Conservation (phyloP, 768 basidiomycete genomes). For the Infundibulicybe gibba region DNA sequence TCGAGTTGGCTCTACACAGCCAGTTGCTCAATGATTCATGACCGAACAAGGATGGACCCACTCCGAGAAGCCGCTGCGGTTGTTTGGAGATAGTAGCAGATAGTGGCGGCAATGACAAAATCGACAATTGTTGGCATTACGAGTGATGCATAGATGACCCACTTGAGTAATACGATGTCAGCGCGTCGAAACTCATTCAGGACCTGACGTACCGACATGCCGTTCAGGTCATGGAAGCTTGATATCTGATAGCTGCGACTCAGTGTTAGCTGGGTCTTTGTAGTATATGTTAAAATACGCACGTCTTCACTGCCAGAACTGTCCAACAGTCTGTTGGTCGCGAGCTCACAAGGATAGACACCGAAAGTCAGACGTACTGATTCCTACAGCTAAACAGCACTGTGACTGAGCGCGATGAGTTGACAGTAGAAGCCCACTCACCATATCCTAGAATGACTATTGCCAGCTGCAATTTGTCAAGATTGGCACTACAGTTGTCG, state of each 20-base stretch:
- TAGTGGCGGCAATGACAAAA: constrained; percentile 16
- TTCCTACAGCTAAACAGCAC: constrained; percentile 11
- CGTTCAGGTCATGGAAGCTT: constrained; percentile 9
- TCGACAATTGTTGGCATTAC: constrained; percentile 16
- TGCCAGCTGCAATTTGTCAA: constrained; percentile 3
- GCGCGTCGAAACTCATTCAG: not conserved
- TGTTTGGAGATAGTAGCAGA: constrained; percentile 20
- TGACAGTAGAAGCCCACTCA: constrained; percentile 3
- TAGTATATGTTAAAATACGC: not conserved
- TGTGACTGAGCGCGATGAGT: not conserved
- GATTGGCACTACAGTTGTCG: constrained; percentile 1
- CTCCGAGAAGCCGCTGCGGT: constrained; percentile 15
- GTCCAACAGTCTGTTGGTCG: not conserved
- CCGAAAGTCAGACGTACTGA: constrained; percentile 5
- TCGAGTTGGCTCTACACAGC: constrained; percentile 12
- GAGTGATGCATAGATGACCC: constrained; percentile 20
- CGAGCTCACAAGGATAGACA: not conserved
- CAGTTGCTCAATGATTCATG: not conserved
- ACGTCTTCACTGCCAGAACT: constrained; percentile 18
- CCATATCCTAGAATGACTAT: constrained; percentile 15
- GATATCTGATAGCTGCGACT: constrained; percentile 6
- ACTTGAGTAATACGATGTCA: constrained; percentile 10
- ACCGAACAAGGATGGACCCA: not conserved
- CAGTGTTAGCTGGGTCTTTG: not conserved
- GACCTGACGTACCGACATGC: constrained; percentile 10